Percentiles rank a stretch among this genome's conserved stretches.
These are phyloP conservation scores for Oxyria digyna DNA, from an alignment of 148 eudicot genomes.

Conservation along the genomic window DNA sequence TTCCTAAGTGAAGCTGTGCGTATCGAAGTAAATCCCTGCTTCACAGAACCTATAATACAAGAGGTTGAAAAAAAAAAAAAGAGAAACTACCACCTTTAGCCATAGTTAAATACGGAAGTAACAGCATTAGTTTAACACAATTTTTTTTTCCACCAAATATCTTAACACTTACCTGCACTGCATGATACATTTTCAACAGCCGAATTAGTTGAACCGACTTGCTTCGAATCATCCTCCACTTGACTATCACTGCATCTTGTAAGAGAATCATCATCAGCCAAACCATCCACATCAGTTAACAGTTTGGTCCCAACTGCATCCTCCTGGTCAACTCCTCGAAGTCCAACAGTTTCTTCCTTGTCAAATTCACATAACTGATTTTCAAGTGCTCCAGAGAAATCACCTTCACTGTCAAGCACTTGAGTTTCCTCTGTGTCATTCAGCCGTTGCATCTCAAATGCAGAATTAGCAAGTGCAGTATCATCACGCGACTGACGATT, in stretches of 20 bases:
- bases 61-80: no score
- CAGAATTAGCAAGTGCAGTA: not conserved
- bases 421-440: conserved; percentile 2
- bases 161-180: conserved; percentile 46
- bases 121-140: no score
- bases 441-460: conserved; percentile 6
- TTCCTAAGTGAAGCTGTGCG: conserved; percentile 58
- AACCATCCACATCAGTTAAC: not conserved
- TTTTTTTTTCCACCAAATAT: no score
- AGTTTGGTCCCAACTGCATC: conserved; percentile 4
- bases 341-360: conserved; percentile 22
- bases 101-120: no score
- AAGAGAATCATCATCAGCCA: conserved; percentile 2
- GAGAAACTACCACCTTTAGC: not conserved
- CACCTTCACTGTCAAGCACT: conserved; percentile 13
- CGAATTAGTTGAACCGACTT: not conserved
- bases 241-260: not conserved
- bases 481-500: not conserved
- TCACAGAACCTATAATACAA: conserved; percentile 22
- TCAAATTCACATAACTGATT: conserved; percentile 25
- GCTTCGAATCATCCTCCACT: conserved; percentile 10
- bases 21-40: conserved; percentile 40
- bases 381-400: not conserved
- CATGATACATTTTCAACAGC: no score
- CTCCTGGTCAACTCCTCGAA: conserved; percentile 22